Conservation (phyloP, 2,329 filamentous ascomycete genomes). For the Chaetomiaceae sp. region DNA sequence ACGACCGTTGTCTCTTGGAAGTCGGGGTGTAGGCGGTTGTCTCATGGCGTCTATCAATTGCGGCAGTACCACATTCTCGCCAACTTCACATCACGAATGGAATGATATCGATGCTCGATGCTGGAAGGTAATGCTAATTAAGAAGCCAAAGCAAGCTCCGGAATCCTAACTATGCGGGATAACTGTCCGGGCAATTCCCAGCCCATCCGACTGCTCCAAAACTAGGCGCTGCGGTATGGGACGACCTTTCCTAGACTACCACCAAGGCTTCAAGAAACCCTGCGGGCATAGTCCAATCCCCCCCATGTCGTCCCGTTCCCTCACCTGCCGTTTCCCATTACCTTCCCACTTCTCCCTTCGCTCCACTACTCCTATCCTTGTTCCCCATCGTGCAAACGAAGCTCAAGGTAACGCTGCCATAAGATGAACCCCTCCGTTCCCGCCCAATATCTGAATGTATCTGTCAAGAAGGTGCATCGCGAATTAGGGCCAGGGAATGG, state of each 20-base stretch:
- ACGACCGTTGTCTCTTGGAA: too few relatives aligned
- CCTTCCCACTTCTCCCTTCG: neutral
- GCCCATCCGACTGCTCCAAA: constrained; percentile 12
- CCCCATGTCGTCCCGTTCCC: constrained; percentile 11
- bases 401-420: neutral
- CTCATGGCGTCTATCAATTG: too few relatives aligned
- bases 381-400: neutral
- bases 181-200: neutral
- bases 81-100: too few relatives aligned
- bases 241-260: constrained; percentile 28
- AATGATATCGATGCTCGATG: too few relatives aligned
- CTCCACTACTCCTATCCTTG: neutral
- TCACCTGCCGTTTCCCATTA: constrained; percentile 1
- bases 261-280: constrained; percentile 21
- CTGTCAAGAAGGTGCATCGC: constrained; percentile 20
- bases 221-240: constrained; percentile 20
- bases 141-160: constrained; percentile 16
- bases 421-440: neutral
- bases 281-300: constrained; percentile 26
- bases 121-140: constrained; percentile 9
- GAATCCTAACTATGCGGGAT: constrained; percentile 16
- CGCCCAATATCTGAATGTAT: constrained; percentile 16
- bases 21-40: too few relatives aligned
- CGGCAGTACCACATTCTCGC: too few relatives aligned
- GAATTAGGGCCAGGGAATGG: constrained; percentile 21